Evolutionary conservation across 2,329 filamentous ascomycete genomes (phyloP), one percentile per base, ranked within the genome.

Genomic region (Blastomyces percursus): DNA sequence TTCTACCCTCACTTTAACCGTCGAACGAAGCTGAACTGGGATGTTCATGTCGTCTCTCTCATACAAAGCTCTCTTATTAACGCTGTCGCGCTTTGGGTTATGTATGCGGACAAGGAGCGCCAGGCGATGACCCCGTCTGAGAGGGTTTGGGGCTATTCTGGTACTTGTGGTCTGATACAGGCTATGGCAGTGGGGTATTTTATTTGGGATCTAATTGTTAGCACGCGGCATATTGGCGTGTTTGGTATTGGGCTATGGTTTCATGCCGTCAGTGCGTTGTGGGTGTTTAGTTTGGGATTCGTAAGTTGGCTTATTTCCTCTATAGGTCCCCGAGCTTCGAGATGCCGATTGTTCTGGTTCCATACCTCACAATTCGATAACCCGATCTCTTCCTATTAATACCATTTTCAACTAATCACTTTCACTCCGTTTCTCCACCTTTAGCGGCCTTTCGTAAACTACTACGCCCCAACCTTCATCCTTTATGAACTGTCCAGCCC

Each of bases 401-500:
- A 6, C 14, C 8, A 27, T 42, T 21, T 35, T 40, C 14, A 30
- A 44, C 55, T 58, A 44, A 58, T 58, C 9, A 27, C 21, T 19
- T 44, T 27, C 27, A 35, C 30, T 16, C 44, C 35, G 21, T 40
- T 44, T 59, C 35, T 51, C 40, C 21, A 21, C 42, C 56, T 35
- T 60, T 69, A 87, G 84, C 79, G 84, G 66, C 85, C 85, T 2
- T 87, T 87, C 69, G 75, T 86, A 64, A 86, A 86, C 72, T 87
- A 80, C 77, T 87, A 86, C 72, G 82, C 79, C 21, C 82, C 84
- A 0, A 81, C 80, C 6, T 87, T 87, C 75, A 84, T 87, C 68
- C 83, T 87, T 67, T 87, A 87, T 75, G 85, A 87, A 70, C 82
- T 87, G 66, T 86, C 83, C 50, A 82, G 80, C 65, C 85, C 85